Evolutionary conservation across 1,139 yeast genomes (phyloP).

Genomic region (Suhomyces ambrosiae): DNA sequence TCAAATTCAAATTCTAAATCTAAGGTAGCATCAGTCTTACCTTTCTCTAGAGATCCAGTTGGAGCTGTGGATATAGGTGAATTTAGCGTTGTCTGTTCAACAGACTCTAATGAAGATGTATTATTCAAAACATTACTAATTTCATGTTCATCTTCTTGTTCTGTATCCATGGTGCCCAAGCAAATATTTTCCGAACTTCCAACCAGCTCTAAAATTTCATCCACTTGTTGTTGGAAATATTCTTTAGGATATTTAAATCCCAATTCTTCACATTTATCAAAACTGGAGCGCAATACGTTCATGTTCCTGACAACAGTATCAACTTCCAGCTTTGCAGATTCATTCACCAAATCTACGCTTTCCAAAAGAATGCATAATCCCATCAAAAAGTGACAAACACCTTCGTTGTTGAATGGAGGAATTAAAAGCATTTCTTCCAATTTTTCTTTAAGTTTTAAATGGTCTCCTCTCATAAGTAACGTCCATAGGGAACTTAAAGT

Average conservation of each 20-base stretch:
- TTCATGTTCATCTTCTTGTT: constrained; percentile 13
- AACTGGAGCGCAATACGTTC: constrained; percentile 1
- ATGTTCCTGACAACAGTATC: background rate
- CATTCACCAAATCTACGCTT: constrained; percentile 13
- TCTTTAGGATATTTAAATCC: constrained; percentile 33
- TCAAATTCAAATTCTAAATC: constrained; percentile 38
- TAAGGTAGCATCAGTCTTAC: too few relatives aligned
- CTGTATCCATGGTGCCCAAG: constrained; percentile 5
- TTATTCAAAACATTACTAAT: background rate
- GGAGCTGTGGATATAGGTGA: constrained; percentile 4
- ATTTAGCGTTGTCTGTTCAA: background rate
- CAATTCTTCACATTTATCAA: constrained; percentile 29
- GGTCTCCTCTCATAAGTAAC: constrained; percentile 31
- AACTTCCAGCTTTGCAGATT: background rate
- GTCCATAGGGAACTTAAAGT: constrained; percentile 41
- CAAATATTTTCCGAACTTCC: constrained; percentile 5
- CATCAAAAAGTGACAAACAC: constrained; percentile 39
- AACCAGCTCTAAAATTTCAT: background rate
- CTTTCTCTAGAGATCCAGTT: too few relatives aligned
- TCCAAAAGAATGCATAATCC: constrained; percentile 31
- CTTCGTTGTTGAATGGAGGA: constrained; percentile 50
- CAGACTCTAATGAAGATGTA: background rate
- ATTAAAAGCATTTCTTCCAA: constrained; percentile 44
- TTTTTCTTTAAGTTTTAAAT: constrained; percentile 27
- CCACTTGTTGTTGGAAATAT: constrained; percentile 19